Evolutionary conservation across 164 flowering plant genomes (phyloP).

Genomic region (Stephania cephalantha): DNA sequence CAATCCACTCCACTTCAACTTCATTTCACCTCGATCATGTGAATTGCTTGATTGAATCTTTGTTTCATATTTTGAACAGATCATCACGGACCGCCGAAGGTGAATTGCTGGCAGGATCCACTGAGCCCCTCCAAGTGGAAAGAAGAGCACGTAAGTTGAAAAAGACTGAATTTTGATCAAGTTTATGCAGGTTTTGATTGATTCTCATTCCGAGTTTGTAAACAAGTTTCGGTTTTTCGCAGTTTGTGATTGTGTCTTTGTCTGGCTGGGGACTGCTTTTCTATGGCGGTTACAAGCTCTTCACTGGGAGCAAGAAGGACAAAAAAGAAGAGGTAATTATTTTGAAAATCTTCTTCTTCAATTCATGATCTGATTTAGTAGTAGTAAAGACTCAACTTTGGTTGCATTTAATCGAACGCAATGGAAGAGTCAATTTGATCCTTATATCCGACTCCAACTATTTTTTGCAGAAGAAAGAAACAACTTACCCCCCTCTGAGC

Average conservation of each 20-base stretch:
- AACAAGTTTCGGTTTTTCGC: constrained; percentile 27
- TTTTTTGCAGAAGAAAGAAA: too few species aligned
- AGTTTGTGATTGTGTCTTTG: constrained; percentile 58
- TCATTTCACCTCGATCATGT: too few species aligned
- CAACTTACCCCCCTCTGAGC: too few species aligned
- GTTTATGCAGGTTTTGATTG: neutral
- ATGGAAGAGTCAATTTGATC: too few species aligned
- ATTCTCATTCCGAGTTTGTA: neutral
- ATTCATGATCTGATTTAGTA: too few species aligned
- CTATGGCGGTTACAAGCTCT: constrained; percentile 48
- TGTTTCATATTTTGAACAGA: constrained; percentile 27
- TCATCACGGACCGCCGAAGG: constrained; percentile 63
- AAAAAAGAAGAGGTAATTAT: constrained; percentile 67
- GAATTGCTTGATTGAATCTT: too few species aligned
- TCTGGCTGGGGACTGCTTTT: constrained; percentile 48
- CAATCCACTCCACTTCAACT: neutral
- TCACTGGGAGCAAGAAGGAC: constrained; percentile 40
- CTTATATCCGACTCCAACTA: too few species aligned
- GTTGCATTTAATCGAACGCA: too few species aligned
- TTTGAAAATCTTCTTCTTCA: neutral
- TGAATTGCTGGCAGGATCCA: constrained; percentile 69
- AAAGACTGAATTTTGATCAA: neutral
- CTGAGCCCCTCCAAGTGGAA: constrained; percentile 70
- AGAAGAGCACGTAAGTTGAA: constrained; percentile 55
- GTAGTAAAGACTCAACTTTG: too few species aligned